Conservation (phyloP, 768 basidiomycete species). For the Lyophyllum semitale region DNA sequence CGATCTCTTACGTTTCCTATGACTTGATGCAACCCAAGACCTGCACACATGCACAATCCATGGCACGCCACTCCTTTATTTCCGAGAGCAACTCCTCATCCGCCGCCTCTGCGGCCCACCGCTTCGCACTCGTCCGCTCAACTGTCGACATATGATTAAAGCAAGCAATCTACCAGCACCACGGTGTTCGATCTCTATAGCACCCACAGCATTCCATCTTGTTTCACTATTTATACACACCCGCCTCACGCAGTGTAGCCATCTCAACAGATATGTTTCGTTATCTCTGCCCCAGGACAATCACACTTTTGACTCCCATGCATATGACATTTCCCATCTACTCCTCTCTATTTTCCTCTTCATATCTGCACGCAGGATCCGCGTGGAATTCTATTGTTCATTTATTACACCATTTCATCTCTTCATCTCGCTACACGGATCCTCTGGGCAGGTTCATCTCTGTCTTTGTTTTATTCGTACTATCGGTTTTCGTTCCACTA, state of each 20-base stretch:
- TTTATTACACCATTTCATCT: neutral
- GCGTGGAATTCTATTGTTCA: neutral
- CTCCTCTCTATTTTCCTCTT: slow-evolving; percentile 8
- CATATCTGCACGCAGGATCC: neutral
- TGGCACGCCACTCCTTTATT: slow-evolving; percentile 25
- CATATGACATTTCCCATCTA: slow-evolving; percentile 14
- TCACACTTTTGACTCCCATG: slow-evolving; percentile 10
- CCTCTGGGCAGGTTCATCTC: slow-evolving; percentile 17
- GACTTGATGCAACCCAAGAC: slow-evolving; percentile 13
- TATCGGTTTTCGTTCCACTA: neutral
- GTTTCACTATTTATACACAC: slow-evolving; percentile 25
- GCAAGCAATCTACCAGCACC: slow-evolving; percentile 7
- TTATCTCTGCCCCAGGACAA: slow-evolving; percentile 23
- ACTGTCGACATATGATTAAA: slow-evolving; percentile 4
- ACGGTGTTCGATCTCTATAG: slow-evolving; percentile 1
- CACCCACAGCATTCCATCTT: slow-evolving; percentile 15
- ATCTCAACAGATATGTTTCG: slow-evolving; percentile 23
- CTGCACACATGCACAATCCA: slow-evolving; percentile 13
- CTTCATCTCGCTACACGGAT: slow-evolving; percentile 12
- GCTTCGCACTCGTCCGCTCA: neutral
- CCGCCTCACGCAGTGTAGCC: slow-evolving; percentile 20
- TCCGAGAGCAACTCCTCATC: slow-evolving; percentile 7
- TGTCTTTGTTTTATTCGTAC: neutral
- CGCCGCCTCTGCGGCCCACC: slow-evolving; percentile 1
- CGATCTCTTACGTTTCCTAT: slow-evolving; percentile 16